phyloP scores from a whole-genome alignment of 352 stramenopile species.

The Globisporangium nodosum region DNA sequence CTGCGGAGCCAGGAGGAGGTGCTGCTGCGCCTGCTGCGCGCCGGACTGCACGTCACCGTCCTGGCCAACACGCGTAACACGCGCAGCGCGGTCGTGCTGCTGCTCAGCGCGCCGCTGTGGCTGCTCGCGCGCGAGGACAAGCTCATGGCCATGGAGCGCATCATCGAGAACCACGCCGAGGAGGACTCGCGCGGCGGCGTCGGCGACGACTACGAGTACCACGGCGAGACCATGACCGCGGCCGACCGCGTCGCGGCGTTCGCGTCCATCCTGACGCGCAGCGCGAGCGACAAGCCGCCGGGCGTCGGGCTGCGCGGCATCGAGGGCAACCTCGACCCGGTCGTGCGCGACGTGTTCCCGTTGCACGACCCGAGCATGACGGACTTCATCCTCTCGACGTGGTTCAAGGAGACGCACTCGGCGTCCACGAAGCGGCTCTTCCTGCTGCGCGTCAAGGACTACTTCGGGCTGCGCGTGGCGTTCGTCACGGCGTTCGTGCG shows the following conservation, averaged over 20 bases:
- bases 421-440: slow-evolving; percentile 39
- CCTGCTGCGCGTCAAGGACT: slow-evolving; percentile 52
- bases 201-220: slow-evolving; percentile 51
- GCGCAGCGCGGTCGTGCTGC: slow-evolving; percentile 29
- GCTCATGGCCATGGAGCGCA: slow-evolving; percentile 54
- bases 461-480: slow-evolving; percentile 53
- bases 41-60: slow-evolving; percentile 45
- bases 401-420: slow-evolving; percentile 40
- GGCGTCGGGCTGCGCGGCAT: slow-evolving; percentile 42
- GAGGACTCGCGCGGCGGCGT: slow-evolving; percentile 33
- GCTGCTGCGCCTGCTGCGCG: slow-evolving; percentile 31
- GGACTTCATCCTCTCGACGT: slow-evolving; percentile 56
- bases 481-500: slow-evolving; percentile 59
- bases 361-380: slow-evolving; percentile 57
- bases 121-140: slow-evolving; percentile 57
- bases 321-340: slow-evolving; percentile 39
- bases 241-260: slow-evolving; percentile 44
- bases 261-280: slow-evolving; percentile 46
- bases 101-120: slow-evolving; percentile 54
- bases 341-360: slow-evolving; percentile 54
- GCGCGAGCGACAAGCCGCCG: slow-evolving; percentile 34
- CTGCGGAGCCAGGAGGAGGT: slow-evolving; percentile 33
- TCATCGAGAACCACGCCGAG: slow-evolving; percentile 51
- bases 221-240: slow-evolving; percentile 49
- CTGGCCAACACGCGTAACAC: slow-evolving; percentile 52